phyloP scores from a whole-genome alignment of 208 protist genomes.

The Naegleria lovaniensis region DNA sequence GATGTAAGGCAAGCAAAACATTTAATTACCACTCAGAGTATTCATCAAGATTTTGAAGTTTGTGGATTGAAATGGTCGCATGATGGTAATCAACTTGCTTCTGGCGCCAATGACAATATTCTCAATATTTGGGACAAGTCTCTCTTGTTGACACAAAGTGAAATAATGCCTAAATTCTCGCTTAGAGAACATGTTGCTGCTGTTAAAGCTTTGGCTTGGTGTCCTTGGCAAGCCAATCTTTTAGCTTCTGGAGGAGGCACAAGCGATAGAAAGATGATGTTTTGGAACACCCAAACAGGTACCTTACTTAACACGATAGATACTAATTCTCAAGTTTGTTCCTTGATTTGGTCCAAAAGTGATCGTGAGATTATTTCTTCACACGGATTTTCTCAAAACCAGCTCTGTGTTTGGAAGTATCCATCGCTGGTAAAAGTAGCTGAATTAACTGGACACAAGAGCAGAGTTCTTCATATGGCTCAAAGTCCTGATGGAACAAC shows the following conservation, averaged over 20 bases:
- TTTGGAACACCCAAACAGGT: constrained; percentile 94
- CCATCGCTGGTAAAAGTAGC: constrained; percentile 89
- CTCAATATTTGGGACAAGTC: constrained; percentile 86
- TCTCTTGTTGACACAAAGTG: constrained; percentile 35
- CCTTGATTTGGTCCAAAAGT: constrained; percentile 84
- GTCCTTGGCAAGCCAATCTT: constrained; percentile 82
- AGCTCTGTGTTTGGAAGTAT: constrained; percentile 98
- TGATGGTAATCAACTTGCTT: constrained; percentile 82
- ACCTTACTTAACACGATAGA: constrained; percentile 79
- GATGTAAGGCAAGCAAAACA: constrained; percentile 62
- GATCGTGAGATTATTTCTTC: constrained; percentile 93
- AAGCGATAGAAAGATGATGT: constrained; percentile 90
- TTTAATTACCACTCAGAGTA: constrained; percentile 41
- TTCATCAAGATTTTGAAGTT: constrained; percentile 60
- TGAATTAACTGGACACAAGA: constrained; percentile 94
- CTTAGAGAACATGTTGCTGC: constrained; percentile 87
- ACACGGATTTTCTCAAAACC: constrained; percentile 96
- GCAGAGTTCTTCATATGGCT: constrained; percentile 94
- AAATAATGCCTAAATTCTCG: constrained; percentile 57
- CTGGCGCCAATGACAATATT: constrained; percentile 96
- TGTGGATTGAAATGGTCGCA: constrained; percentile 92
- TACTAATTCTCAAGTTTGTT: constrained; percentile 93
- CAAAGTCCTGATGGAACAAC: constrained; percentile 91
- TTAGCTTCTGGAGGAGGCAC: constrained; percentile 95
- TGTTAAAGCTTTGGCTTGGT: constrained; percentile 98